Evolutionary conservation across 192 early-diverging fungal genomes (phyloP).

Genomic region (Coemansia sp.): DNA sequence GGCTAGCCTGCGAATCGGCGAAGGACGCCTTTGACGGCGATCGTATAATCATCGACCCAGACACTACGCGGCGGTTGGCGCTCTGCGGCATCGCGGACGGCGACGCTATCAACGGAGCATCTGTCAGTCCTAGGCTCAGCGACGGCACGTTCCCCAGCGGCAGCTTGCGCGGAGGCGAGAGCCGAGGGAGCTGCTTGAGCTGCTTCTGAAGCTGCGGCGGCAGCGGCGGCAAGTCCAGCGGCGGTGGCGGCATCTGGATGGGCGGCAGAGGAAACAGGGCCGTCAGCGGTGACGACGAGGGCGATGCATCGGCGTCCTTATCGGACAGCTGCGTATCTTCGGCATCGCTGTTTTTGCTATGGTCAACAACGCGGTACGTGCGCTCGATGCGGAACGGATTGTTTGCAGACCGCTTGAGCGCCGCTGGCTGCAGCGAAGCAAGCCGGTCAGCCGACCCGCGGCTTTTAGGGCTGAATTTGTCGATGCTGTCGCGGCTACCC

Average conservation of each 20-base stretch:
- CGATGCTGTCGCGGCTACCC: slow-evolving; percentile 46
- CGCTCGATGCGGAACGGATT: slow-evolving; percentile 46
- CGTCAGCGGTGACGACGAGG: slow-evolving; percentile 38
- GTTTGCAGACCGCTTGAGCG: slow-evolving; percentile 15
- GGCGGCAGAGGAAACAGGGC: slow-evolving; percentile 36
- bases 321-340: slow-evolving; percentile 16
- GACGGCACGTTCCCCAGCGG: slow-evolving; percentile 27
- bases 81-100: slow-evolving; percentile 31
- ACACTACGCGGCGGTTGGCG: slow-evolving; percentile 50
- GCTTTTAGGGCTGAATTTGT: slow-evolving; percentile 33
- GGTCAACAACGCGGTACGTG: slow-evolving; percentile 41
- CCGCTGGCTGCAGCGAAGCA: slow-evolving; percentile 20
- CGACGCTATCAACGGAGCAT: slow-evolving; percentile 28
- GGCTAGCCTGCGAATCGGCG: slow-evolving; percentile 39
- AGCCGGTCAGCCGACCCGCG: slow-evolving; percentile 38
- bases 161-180: slow-evolving; percentile 53
- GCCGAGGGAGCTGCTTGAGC: slow-evolving; percentile 45
- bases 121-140: slow-evolving; percentile 34
- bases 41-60: slow-evolving; percentile 50
- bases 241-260: slow-evolving; percentile 41
- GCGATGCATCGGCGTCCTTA: slow-evolving; percentile 24
- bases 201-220: slow-evolving; percentile 41
- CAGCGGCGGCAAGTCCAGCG: slow-evolving; percentile 46
- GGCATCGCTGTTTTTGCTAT: slow-evolving; percentile 31
- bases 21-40: slow-evolving; percentile 51